Base-by-base conservation (phyloP, 2,329 filamentous ascomycete genomes). In the Cladosporium halotolerans region DNA sequence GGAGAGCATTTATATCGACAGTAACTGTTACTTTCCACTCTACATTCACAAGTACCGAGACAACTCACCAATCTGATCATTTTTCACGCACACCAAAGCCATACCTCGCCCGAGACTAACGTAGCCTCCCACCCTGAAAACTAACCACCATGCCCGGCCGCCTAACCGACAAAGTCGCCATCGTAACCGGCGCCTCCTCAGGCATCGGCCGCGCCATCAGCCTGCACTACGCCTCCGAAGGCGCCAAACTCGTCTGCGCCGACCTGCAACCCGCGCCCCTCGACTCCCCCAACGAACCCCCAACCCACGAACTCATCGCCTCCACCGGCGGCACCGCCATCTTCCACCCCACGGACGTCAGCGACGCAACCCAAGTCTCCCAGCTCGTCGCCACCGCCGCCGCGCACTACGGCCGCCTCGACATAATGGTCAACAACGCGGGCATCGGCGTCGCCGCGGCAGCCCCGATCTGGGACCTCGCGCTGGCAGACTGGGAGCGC, bases 171-270 rank as follows among this genome's bases (percentile, higher is more conserved):
- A 95, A 95, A 72, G 86, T 84, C 10, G 88, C 88, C 71, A 86
- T 89, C 68, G 89, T 96, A 64, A 95, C 89, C 0, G 89, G 90
- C 59, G 89, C 88, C 54, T 85, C 86, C 3, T 95, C 89, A 1
- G 89, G 89, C 44, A 95, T 95, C 62, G 90, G 90, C 50, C 81
- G 88, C 60, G 89, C 89, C 60, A 95, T 95, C 58, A 83, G 86
- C 42, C 78, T 95, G 46, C 84, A 84, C 62, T 95, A 88, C 68
- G 74, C 93, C 48, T 76, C 78, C 4, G 88, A 95, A 62, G 89
- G 89, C 60, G 83, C 86, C 23, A 34, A 56, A 16, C 52, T 67
- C 2, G 60, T 65, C 42, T 65, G 63, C 53, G 63, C 61, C 42
- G 64, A 66, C 52, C 54, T 65, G 9, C 56, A 58, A 11, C 59